Percentiles rank a stretch among this genome's conserved stretches.
Evolutionary conservation across 2,329 filamentous ascomycete genomes (phyloP).

Genomic region (Colletotrichum australisinense): DNA sequence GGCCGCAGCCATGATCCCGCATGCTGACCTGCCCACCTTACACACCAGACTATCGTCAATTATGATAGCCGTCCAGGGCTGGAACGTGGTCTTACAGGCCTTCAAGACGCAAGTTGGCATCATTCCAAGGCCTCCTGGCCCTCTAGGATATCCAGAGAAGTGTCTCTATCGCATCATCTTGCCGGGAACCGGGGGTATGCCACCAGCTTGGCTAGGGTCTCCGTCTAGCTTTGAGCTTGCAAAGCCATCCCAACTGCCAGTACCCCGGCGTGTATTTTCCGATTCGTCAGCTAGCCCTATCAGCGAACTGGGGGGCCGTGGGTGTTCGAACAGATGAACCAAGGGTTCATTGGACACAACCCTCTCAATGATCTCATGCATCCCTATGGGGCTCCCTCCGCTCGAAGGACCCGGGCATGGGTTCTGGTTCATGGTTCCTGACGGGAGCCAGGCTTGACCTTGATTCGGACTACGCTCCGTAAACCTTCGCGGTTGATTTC

Average conservation of each 20-base stretch:
- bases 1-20: neutral
- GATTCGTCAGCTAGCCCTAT: slow-evolving; percentile 27
- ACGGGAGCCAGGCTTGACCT: slow-evolving; percentile 13
- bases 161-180: neutral
- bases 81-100: neutral
- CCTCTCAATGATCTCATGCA: slow-evolving; percentile 28
- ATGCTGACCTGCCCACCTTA: neutral
- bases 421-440: slow-evolving; percentile 25
- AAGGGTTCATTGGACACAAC: slow-evolving; percentile 15
- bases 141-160: neutral
- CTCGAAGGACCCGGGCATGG: neutral
- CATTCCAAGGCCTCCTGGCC: slow-evolving; percentile 29
- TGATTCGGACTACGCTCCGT: slow-evolving; percentile 3
- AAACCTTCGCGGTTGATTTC: slow-evolving; percentile 2
- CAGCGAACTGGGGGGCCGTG: slow-evolving; percentile 11
- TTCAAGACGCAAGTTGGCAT: slow-evolving; percentile 23
- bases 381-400: slow-evolving; percentile 30
- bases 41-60: neutral
- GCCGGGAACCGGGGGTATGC: slow-evolving; percentile 13
- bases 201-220: slow-evolving; percentile 30
- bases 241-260: slow-evolving; percentile 28
- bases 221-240: slow-evolving; percentile 31
- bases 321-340: slow-evolving; percentile 3
- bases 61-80: neutral
- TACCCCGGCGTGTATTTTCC: slow-evolving; percentile 22